Percentiles rank a stretch among this genome's conserved stretches.
phyloP scores from a whole-genome alignment of 1,139 yeast species.

The Pichia sp. region DNA sequence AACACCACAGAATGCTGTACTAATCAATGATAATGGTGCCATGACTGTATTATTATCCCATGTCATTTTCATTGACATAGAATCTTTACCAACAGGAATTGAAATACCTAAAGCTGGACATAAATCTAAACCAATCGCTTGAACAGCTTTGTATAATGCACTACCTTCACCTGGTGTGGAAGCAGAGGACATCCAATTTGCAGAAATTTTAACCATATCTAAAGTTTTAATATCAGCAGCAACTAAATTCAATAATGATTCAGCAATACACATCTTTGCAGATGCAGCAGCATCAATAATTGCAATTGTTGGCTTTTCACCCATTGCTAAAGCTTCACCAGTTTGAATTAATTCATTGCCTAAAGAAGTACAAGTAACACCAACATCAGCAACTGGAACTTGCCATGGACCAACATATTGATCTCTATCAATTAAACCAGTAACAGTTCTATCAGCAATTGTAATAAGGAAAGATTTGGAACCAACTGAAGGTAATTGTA shows the following conservation, averaged over 20 bases:
- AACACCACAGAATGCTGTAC: conserved; percentile 91
- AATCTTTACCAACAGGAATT: conserved; percentile 97
- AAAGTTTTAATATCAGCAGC: conserved; percentile 84
- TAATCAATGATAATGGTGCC: conserved; percentile 87
- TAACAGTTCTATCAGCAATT: conserved; percentile 94
- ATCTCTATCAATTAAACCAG: conserved; percentile 95
- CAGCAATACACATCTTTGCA: conserved; percentile 97
- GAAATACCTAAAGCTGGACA: conserved; percentile 90
- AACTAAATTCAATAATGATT: conserved; percentile 77
- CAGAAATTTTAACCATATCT: conserved; percentile 77
- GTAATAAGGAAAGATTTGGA: conserved; percentile 93
- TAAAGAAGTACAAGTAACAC: conserved; percentile 87
- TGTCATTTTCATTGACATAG: conserved; percentile 99
- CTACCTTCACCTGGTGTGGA: conserved; percentile 94
- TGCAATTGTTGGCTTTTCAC: conserved; percentile 91
- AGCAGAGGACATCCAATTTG: conserved; percentile 99
- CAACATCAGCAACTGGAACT: conserved; percentile 98
- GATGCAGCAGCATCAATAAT: conserved; percentile 88
- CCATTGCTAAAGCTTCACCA: conserved; percentile 98
- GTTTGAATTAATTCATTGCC: conserved; percentile 65
- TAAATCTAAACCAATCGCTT: conserved; percentile 89
- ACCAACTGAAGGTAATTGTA: conserved; percentile 90
- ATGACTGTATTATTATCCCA: conserved; percentile 93
- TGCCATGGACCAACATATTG: conserved; percentile 99
- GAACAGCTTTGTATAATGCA: conserved; percentile 92